Percentiles rank a stretch among this genome's conserved stretches.
Evolutionary conservation across 2,329 filamentous ascomycete species (phyloP).

Genomic region (Ophiocordyceps sinensis): DNA sequence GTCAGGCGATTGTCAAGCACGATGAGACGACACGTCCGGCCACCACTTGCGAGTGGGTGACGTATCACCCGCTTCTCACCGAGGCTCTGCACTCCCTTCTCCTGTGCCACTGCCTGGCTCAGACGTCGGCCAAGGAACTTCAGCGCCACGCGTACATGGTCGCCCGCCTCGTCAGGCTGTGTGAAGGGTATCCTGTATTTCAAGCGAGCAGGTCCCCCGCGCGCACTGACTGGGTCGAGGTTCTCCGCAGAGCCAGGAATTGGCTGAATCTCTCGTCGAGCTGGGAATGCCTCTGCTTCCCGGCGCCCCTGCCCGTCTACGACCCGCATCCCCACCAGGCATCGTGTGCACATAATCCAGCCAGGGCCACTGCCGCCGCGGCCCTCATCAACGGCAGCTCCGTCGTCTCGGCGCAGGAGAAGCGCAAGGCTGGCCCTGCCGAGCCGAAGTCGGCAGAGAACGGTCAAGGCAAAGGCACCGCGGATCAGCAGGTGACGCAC

Average conservation of each 20-base stretch:
- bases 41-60: constrained; percentile 26
- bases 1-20: constrained; percentile 19
- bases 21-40: constrained; percentile 4
- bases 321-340: constrained; percentile 3
- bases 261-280: constrained; percentile 50
- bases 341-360: constrained; percentile 6
- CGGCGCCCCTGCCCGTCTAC: constrained; percentile 33
- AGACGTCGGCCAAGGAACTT: constrained; percentile 65
- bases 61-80: constrained; percentile 67
- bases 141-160: constrained; percentile 72
- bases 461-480: too few relatives aligned
- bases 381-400: constrained; percentile 7
- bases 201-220: constrained; percentile 56
- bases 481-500: too few relatives aligned
- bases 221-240: constrained; percentile 67
- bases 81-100: constrained; percentile 69
- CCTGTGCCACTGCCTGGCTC: constrained; percentile 63
- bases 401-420: not conserved
- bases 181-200: constrained; percentile 71
- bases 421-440: too few relatives aligned
- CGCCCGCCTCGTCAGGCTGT: constrained; percentile 56
- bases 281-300: constrained; percentile 60
- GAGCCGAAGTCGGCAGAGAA: too few relatives aligned
- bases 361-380: constrained; percentile 6
- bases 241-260: constrained; percentile 51